Base-by-base conservation (phyloP, 2,329 filamentous ascomycete genomes). In the Fonsecaea pedrosoi region DNA sequence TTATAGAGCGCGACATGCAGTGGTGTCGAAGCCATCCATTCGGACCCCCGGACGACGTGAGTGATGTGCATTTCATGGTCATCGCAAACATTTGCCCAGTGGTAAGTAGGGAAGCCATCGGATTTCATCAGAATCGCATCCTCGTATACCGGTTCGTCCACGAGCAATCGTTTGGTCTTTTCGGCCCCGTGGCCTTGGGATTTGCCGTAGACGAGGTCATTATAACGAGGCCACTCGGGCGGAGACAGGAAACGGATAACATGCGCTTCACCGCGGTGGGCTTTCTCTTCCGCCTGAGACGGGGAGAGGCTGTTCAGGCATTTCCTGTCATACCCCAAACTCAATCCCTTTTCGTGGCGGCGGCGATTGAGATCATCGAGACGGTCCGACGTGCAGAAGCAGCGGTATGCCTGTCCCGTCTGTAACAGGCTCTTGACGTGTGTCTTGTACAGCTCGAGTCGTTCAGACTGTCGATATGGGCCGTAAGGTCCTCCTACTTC, bases 1-100 rank as follows among this genome's bases (percentile, higher is more conserved):
- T 90, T 79, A 76, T 95, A 95, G n/a, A 95, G 77, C 40, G 85
- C 85, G 65, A 90, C 81, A 75, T 91, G 89, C 75, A 90, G 91
- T 0, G 94, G 93, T 0, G 95, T 98, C 0, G 94, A 97, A 38
- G 94, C 88, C 80, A 99, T 90, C 95, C 95, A 99, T 85, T 99
- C 95, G 32, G 90, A 90, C 61, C 94, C 95, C 50, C 95, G 89
- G 66, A 99, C 91, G 13, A 99, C 95, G 78, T 98, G 94, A 0
- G 94, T 97, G 72, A 99, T 96, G 67, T 92, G 82, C 95, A 99
- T 99, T 67, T 90, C 83, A 77, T 97, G 92, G 75, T 99, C 95
- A 75, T 99, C 95, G 4, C 99, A 90, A 8, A 99, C 94, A 75
- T 98, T 99, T 4, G 95, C 95, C 68, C 99, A 89, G 78, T 99